Evolutionary conservation across 768 basidiomycete species (phyloP).

Genomic region (Symmetrospora coprosmae): DNA sequence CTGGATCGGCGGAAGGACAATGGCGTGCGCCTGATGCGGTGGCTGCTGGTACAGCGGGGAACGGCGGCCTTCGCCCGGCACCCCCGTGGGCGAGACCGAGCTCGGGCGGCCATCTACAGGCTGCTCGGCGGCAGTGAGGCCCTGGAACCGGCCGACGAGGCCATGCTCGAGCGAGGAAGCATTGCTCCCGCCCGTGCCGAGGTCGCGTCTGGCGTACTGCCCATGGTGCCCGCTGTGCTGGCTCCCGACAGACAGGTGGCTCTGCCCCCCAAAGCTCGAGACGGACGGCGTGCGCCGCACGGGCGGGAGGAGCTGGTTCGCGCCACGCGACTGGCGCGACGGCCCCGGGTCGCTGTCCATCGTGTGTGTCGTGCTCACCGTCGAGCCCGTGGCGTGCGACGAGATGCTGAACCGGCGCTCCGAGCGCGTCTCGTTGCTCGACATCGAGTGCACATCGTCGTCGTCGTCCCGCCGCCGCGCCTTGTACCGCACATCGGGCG

Average conservation of each 20-base stretch:
- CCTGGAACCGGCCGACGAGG: constrained; percentile 22
- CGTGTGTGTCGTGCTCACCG: constrained; percentile 2
- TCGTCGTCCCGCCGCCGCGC: constrained; percentile 69
- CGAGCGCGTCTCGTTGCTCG: constrained; percentile 62
- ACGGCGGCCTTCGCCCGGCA: constrained; percentile 4
- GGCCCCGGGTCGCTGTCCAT: constrained; percentile 18
- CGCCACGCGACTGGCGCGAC: not conserved
- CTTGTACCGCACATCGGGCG: constrained; percentile 47
- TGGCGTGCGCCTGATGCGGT: constrained; percentile 17
- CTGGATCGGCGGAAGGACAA: constrained; percentile 26
- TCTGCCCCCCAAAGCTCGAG: constrained; percentile 23
- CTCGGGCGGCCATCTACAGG: not conserved
- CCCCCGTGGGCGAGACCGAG: constrained; percentile 4
- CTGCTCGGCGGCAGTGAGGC: constrained; percentile 18
- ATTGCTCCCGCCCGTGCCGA: not conserved
- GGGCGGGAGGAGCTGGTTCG: constrained; percentile 12
- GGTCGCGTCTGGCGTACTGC: not conserved
- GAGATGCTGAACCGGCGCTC: constrained; percentile 29
- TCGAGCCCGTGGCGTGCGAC: constrained; percentile 28
- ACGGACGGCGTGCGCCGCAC: constrained; percentile 21
- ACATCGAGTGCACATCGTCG: constrained; percentile 73
- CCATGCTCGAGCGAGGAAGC: constrained; percentile 7
- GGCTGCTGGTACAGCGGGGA: not conserved
- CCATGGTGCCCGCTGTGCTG: constrained; percentile 1
- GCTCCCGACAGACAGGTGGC: constrained; percentile 17